Conservation (phyloP, 2,329 filamentous ascomycete genomes). For the Coniochaeta hoffmannii region DNA sequence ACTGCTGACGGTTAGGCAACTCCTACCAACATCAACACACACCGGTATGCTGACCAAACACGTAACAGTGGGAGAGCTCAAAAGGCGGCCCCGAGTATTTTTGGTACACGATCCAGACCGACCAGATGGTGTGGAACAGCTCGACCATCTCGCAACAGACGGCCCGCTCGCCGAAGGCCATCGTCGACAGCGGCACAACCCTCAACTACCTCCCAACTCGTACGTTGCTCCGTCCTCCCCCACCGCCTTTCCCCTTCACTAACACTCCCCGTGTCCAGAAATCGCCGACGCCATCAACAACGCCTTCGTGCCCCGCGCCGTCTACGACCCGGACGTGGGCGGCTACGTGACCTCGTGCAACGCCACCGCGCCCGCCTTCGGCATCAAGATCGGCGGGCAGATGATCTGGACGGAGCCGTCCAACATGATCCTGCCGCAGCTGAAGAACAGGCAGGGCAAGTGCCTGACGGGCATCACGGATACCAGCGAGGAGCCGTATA, state of each 20-base stretch:
- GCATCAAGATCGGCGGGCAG: slow-evolving; percentile 20
- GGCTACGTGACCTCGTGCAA: slow-evolving; percentile 20
- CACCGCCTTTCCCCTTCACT: background rate
- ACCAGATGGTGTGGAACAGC: slow-evolving; percentile 15
- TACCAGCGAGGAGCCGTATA: slow-evolving; percentile 9
- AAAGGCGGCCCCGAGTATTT: slow-evolving; percentile 18
- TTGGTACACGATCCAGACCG: slow-evolving; percentile 20
- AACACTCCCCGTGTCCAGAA: slow-evolving; percentile 8
- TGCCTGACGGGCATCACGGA: slow-evolving; percentile 19
- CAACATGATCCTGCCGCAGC: slow-evolving; percentile 24
- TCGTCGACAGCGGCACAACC: slow-evolving; percentile 25
- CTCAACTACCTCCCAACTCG: slow-evolving; percentile 21
- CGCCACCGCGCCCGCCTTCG: slow-evolving; percentile 19
- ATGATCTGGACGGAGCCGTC: slow-evolving; percentile 20
- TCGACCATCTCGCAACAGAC: slow-evolving; percentile 6
- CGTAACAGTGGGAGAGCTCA: background rate
- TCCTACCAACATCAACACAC: background rate
- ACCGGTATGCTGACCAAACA: background rate
- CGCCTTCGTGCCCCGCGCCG: slow-evolving; percentile 18
- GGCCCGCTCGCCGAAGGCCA: slow-evolving; percentile 14
- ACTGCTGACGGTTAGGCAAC: slow-evolving; percentile 17
- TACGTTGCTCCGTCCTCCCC: slow-evolving; percentile 2
- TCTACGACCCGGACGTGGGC: slow-evolving; percentile 11
- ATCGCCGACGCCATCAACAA: slow-evolving; percentile 21
- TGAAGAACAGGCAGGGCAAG: slow-evolving; percentile 13